Percentiles rank a stretch among this genome's conserved stretches.
These are phyloP conservation scores for Rhododendron kiyosumense DNA, from an alignment of 148 eudicot species.

Conservation along the genomic window DNA sequence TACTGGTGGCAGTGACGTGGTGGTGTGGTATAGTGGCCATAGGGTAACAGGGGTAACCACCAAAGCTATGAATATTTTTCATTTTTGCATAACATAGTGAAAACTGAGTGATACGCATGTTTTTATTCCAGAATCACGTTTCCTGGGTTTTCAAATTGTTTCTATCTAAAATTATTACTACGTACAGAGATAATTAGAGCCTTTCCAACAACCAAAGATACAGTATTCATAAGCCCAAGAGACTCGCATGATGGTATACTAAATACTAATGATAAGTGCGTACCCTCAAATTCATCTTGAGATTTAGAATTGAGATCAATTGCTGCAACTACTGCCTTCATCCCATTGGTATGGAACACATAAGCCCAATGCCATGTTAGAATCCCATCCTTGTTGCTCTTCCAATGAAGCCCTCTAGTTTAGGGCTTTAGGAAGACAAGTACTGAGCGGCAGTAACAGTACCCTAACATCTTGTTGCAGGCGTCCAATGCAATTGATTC, in stretches of 20 bases:
- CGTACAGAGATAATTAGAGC: background rate
- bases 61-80: background rate
- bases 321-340: background rate
- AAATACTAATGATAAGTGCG: background rate
- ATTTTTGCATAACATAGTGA: background rate
- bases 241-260: background rate
- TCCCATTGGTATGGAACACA: background rate
- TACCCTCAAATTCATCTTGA: background rate
- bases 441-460: background rate
- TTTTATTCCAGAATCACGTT: background rate
- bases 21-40: background rate
- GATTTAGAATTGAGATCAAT: background rate
- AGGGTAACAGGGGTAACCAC: background rate
- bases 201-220: background rate
- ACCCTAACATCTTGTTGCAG: background rate
- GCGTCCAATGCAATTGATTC: background rate
- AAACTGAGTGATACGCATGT: background rate
- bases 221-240: background rate
- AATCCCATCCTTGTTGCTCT: background rate
- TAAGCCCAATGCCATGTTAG: background rate
- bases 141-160: background rate
- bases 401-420: background rate
- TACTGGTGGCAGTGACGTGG: background rate
- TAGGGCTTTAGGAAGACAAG: background rate
- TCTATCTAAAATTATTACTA: background rate